Percentiles rank a stretch among this genome's conserved stretches.
These are phyloP conservation scores for Oryza rufipogon DNA, from an alignment of 176 grass and related monocot genomes.

Conservation along the genomic window DNA sequence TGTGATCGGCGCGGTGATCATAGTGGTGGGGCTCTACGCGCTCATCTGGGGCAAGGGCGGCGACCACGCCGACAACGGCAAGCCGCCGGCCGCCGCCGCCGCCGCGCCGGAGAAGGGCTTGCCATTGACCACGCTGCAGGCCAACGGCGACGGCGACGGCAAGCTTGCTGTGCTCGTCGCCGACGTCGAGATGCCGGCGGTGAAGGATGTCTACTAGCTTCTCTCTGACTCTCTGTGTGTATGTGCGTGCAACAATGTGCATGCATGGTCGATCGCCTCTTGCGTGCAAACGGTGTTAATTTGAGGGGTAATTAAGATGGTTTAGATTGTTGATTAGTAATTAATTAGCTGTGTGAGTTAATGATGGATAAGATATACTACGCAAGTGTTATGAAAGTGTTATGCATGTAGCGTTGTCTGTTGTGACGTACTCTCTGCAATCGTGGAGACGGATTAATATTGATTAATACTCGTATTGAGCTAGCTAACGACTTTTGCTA, in stretches of 20 bases:
- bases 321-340: background rate
- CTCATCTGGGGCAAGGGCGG: conserved; percentile 97
- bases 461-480: background rate
- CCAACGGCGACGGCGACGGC: conserved; percentile 27
- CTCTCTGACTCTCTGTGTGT: background rate
- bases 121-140: conserved; percentile 48
- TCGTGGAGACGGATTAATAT: background rate
- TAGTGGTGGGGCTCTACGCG: conserved; percentile 87
- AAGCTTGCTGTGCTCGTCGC: conserved; percentile 34
- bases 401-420: too few species aligned
- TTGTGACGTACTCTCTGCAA: background rate
- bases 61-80: conserved; percentile 57
- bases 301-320: background rate
- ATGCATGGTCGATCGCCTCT: too few species aligned
- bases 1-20: conserved; percentile 82
- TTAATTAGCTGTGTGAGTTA: background rate
- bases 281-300: background rate
- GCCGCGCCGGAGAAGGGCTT: conserved; percentile 46
- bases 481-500: background rate
- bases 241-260: too few species aligned
- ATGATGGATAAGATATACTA: background rate
- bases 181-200: conserved; percentile 48
- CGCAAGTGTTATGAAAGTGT: background rate
- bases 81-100: conserved; percentile 23
- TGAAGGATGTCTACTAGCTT: conserved; percentile 26